Conservation (phyloP, 169 alveolate genomes). For the Babesia ovis region DNA sequence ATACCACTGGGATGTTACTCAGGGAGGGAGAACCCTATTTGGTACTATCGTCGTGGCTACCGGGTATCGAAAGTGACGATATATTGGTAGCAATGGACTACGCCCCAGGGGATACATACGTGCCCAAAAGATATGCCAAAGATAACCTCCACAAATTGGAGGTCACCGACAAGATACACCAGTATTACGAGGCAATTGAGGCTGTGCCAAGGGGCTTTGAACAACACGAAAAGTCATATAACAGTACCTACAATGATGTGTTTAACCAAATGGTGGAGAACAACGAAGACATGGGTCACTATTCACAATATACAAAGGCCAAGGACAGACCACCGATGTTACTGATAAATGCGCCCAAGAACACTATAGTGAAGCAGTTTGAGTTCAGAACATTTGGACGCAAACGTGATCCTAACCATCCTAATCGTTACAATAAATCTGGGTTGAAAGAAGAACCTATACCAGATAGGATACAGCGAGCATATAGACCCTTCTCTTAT, state of each 20-base stretch:
- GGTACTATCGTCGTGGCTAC: constrained; percentile 49
- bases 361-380: constrained; percentile 63
- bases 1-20: constrained; percentile 62
- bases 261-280: constrained; percentile 54
- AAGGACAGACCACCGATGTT: constrained; percentile 61
- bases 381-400: constrained; percentile 56
- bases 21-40: constrained; percentile 66
- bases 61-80: constrained; percentile 50
- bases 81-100: constrained; percentile 49
- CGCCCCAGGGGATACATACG: constrained; percentile 1
- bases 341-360: constrained; percentile 54
- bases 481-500: constrained; percentile 63
- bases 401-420: constrained; percentile 48
- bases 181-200: constrained; percentile 47
- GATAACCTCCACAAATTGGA: constrained; percentile 13
- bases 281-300: constrained; percentile 29
- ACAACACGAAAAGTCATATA: constrained; percentile 52
- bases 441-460: constrained; percentile 28
- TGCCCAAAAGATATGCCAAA: constrained; percentile 7
- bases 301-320: constrained; percentile 6
- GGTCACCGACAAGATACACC: constrained; percentile 22
- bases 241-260: constrained; percentile 61
- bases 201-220: constrained; percentile 49
- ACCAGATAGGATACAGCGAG: constrained; percentile 60
- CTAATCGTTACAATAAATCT: constrained; percentile 8